A percentile compares a stretch with the other conserved stretches of the same genome.
phyloP scores from a whole-genome alignment of 495 filamentous ascomycete genomes.

The Daldinia decipiens region DNA sequence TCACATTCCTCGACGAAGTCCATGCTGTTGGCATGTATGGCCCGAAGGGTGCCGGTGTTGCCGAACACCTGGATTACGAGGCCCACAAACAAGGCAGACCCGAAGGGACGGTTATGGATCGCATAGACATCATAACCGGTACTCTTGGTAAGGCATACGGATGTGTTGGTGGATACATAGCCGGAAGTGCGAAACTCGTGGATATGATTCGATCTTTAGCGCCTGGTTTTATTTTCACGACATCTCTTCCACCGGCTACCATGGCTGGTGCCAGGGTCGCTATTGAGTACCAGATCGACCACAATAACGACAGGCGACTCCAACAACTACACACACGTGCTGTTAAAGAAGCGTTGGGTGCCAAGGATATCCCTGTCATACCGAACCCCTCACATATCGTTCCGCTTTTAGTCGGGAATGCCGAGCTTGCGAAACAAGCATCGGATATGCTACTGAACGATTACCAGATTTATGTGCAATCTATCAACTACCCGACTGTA shows the following conservation, averaged over 20 bases:
- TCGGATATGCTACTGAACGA: constrained; percentile 88
- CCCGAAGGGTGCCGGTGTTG: constrained; percentile 93
- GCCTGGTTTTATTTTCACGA: constrained; percentile 99
- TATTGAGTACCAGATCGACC: constrained; percentile 88
- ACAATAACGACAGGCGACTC: constrained; percentile 83
- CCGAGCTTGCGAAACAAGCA: constrained; percentile 90
- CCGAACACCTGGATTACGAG: constrained; percentile 96
- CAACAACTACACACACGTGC: constrained; percentile 96
- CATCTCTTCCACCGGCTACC: constrained; percentile 91
- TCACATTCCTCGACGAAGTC: constrained; percentile 98
- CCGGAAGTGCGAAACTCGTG: constrained; percentile 85
- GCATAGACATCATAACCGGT: constrained; percentile 96
- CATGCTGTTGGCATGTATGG: constrained; percentile 99
- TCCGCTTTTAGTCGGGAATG: constrained; percentile 91
- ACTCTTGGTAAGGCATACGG: constrained; percentile 98
- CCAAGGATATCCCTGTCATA: constrained; percentile 92
- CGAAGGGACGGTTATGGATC: constrained; percentile 89
- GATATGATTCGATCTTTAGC: constrained; percentile 96
- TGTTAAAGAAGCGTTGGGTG: constrained; percentile 81
- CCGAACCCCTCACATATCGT: constrained; percentile 97
- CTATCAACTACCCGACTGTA: constrained; percentile 98
- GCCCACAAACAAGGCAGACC: constrained; percentile 73
- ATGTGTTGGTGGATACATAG: constrained; percentile 97
- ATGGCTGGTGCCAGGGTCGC: constrained; percentile 95
- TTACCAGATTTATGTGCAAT: constrained; percentile 95